These are phyloP conservation scores for Heritiera littoralis DNA, from an alignment of 345 rosid species.

Conservation along the genomic window DNA sequence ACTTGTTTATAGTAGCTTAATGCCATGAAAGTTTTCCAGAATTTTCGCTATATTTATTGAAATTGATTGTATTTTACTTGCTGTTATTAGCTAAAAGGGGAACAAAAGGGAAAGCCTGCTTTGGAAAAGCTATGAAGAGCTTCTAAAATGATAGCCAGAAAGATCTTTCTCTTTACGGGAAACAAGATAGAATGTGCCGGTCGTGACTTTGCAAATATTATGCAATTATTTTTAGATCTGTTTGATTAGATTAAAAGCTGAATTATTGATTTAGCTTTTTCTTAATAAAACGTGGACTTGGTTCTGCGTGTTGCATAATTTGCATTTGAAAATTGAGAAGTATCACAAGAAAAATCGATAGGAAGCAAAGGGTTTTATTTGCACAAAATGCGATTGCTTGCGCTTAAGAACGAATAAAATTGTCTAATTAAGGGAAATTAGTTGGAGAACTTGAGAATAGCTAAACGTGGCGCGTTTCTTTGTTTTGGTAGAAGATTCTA, in stretches of 20 bases:
- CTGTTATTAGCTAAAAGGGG: neutral
- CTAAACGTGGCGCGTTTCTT: neutral
- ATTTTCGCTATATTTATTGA: neutral
- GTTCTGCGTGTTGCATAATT: neutral
- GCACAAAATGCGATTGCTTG: neutral
- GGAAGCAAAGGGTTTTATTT: slow-evolving; percentile 1
- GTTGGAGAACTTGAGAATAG: neutral
- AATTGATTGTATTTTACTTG: neutral
- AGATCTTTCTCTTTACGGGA: neutral
- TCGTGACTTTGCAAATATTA: neutral
- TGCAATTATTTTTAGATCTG: slow-evolving; percentile 6
- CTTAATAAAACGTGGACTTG: neutral
- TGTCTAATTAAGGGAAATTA: no score
- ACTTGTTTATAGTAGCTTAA: neutral
- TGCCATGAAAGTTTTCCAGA: neutral
- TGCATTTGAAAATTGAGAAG: neutral
- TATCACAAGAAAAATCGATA: neutral
- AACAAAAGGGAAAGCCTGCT: neutral
- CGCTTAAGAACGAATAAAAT: neutral
- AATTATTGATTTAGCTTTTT: neutral
- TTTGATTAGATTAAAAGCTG: neutral
- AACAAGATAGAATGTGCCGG: neutral
- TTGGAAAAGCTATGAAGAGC: neutral
- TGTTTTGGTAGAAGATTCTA: neutral
- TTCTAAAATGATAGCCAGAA: neutral